Evolutionary conservation across 2,329 filamentous ascomycete species (phyloP).

Genomic region (Chalaropsis ovoidea): DNA sequence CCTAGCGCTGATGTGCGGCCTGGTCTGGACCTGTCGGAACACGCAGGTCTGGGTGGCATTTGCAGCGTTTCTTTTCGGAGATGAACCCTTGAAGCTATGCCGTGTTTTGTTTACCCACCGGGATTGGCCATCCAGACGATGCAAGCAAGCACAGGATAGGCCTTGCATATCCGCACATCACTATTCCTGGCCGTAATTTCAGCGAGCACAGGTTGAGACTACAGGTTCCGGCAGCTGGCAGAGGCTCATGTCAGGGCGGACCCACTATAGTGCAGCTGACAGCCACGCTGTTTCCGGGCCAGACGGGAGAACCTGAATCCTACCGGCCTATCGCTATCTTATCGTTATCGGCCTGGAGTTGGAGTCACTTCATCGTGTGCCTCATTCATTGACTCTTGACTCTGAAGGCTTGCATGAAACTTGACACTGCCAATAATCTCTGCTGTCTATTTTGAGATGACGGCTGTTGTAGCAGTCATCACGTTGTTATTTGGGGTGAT

Average conservation of each 20-base stretch:
- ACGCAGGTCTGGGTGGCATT: neutral
- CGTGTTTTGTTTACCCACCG: neutral
- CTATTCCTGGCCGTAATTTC: constrained; percentile 6
- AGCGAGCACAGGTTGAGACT: neutral
- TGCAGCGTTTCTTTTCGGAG: neutral
- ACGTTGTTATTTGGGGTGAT: neutral
- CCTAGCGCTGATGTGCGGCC: neutral
- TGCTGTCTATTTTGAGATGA: constrained; percentile 17
- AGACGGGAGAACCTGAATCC: neutral
- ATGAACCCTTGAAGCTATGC: neutral
- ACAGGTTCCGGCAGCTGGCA: neutral
- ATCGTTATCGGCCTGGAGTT: neutral
- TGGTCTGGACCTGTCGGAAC: too few relatives aligned
- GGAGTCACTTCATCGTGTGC: neutral
- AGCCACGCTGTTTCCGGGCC: neutral
- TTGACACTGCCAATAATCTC: neutral
- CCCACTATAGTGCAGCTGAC: neutral
- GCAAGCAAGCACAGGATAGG: neutral
- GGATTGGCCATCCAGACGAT: neutral
- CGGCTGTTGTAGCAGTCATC: neutral
- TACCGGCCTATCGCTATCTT: neutral
- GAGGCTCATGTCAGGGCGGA: neutral
- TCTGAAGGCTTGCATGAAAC: neutral
- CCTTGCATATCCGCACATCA: constrained; percentile 11
- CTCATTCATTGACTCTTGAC: neutral